phyloP scores from a whole-genome alignment of 2,329 filamentous ascomycete genomes.

The Penicillium sp. region DNA sequence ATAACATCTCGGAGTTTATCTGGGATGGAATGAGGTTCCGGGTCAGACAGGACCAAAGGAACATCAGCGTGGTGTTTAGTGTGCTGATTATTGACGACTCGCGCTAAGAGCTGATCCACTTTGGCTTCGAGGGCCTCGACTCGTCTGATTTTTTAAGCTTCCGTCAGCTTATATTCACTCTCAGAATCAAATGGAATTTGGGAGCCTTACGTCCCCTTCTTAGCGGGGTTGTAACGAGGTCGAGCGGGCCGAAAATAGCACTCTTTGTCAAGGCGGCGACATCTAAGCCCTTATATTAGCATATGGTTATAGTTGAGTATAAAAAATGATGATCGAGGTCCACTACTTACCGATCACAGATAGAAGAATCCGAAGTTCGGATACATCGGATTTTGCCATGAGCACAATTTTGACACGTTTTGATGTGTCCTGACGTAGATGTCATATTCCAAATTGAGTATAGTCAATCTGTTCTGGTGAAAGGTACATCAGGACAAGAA shows the following conservation, averaged over 20 bases:
- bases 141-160: background rate
- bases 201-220: conserved; percentile 10
- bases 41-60: background rate
- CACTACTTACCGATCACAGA: conserved; percentile 13
- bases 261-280: conserved; percentile 11
- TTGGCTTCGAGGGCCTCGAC: conserved; percentile 5
- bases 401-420: conserved; percentile 14
- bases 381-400: conserved; percentile 15
- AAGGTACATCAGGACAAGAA: background rate
- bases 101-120: background rate
- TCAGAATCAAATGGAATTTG: background rate
- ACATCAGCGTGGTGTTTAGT: background rate
- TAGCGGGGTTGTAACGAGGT: conserved; percentile 8
- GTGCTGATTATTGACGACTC: background rate
- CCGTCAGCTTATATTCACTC: background rate
- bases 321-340: background rate
- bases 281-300: conserved; percentile 1
- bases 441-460: background rate
- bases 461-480: background rate
- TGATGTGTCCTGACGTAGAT: conserved; percentile 1
- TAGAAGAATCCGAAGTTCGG: conserved; percentile 1
- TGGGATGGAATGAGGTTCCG: background rate
- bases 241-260: conserved; percentile 16
- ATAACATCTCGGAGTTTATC: conserved; percentile 1
- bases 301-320: background rate